phyloP scores from a whole-genome alignment of 192 early-diverging fungal species.

The Podila minutissima region DNA sequence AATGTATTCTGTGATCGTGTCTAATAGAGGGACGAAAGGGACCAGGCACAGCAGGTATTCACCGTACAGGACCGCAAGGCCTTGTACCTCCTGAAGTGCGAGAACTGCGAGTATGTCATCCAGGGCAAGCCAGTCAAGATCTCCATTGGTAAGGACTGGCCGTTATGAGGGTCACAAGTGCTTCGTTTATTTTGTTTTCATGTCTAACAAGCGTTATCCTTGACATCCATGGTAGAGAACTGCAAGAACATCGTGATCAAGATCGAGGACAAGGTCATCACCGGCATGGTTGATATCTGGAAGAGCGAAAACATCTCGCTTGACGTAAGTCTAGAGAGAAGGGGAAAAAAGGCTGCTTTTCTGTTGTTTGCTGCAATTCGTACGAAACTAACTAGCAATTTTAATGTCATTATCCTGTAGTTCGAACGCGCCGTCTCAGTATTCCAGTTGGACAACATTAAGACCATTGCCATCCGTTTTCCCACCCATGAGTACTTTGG shows the following conservation, averaged over 20 bases:
- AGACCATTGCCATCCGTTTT: slow-evolving; percentile 24
- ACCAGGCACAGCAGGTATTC: slow-evolving; percentile 4
- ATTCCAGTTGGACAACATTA: slow-evolving; percentile 33
- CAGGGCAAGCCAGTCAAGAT: slow-evolving; percentile 42
- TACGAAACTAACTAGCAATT: neutral
- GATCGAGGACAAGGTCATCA: slow-evolving; percentile 45
- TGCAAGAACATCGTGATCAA: slow-evolving; percentile 41
- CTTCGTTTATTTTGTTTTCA: no score
- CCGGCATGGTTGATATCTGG: slow-evolving; percentile 43
- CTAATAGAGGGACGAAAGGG: slow-evolving; percentile 21
- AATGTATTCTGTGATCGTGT: neutral
- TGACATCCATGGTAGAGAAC: slow-evolving; percentile 13
- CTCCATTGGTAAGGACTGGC: slow-evolving; percentile 27
- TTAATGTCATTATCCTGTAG: neutral
- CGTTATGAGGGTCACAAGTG: no score
- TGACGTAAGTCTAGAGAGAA: slow-evolving; percentile 11
- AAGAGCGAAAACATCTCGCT: slow-evolving; percentile 31
- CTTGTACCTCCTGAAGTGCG: slow-evolving; percentile 32
- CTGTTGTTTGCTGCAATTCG: neutral
- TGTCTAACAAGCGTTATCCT: neutral
- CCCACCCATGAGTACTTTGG: slow-evolving; percentile 43
- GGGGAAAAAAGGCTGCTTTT: neutral
- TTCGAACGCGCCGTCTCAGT: slow-evolving; percentile 18
- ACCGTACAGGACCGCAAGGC: slow-evolving; percentile 41
- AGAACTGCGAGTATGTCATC: slow-evolving; percentile 41